Conservation (phyloP, 495 filamentous ascomycete genomes). For the Podospora comata region DNA sequence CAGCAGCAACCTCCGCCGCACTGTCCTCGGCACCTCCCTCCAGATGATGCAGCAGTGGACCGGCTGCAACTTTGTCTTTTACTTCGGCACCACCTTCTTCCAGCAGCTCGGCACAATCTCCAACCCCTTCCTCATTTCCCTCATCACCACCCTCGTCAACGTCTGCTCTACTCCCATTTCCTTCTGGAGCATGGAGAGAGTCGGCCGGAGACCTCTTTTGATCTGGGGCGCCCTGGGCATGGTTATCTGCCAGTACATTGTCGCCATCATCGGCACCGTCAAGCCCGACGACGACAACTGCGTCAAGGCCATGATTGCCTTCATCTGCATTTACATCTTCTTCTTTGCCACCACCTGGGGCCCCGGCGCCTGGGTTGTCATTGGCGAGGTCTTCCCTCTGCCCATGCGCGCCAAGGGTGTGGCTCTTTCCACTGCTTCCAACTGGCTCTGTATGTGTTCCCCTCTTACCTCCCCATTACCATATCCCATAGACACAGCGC, state of each 20-base stretch:
- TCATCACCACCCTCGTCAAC: constrained; percentile 83
- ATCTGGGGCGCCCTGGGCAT: constrained; percentile 74
- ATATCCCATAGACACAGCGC: neutral
- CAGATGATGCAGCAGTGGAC: constrained; percentile 73
- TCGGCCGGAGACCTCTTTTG: constrained; percentile 74
- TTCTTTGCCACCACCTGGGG: constrained; percentile 81
- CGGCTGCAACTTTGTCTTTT: constrained; percentile 84
- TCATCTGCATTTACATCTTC: constrained; percentile 81
- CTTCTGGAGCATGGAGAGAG: constrained; percentile 75
- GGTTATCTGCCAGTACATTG: constrained; percentile 78
- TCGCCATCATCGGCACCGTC: constrained; percentile 67
- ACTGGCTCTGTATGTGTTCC: constrained; percentile 51
- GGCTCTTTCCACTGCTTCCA: constrained; percentile 73
- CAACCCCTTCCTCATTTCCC: constrained; percentile 73
- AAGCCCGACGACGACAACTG: constrained; percentile 50
- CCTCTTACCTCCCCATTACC: neutral
- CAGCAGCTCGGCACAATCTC: constrained; percentile 63
- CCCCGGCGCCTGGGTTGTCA: constrained; percentile 74
- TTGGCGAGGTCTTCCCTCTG: constrained; percentile 82
- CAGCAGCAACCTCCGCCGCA: constrained; percentile 61
- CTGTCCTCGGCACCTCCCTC: constrained; percentile 65
- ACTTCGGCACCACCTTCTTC: constrained; percentile 81
- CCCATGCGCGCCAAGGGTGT: constrained; percentile 78
- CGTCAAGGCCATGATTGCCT: constrained; percentile 64
- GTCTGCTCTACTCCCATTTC: constrained; percentile 74